Percentiles rank a stretch among this genome's conserved stretches.
Conservation (phyloP, 169 alveolate species). For the Plasmodium billcollinsi region DNA sequence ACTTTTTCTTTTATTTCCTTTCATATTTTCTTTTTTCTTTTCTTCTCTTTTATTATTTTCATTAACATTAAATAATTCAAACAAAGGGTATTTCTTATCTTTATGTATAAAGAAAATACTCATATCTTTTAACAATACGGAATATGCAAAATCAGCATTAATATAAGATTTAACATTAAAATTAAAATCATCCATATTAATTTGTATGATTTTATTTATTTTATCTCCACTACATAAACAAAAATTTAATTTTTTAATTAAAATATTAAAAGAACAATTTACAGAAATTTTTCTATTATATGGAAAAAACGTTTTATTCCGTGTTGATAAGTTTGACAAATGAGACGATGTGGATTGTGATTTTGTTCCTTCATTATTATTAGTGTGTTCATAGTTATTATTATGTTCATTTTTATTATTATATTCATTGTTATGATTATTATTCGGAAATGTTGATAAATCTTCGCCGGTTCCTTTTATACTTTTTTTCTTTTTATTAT, state of each 20-base stretch:
- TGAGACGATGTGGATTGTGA: too few species aligned
- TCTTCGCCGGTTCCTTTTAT: neutral
- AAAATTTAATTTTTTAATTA: slow-evolving; percentile 8
- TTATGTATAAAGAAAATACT: slow-evolving; percentile 13
- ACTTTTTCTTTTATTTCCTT: slow-evolving; percentile 27
- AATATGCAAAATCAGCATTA: slow-evolving; percentile 46
- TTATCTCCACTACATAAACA: slow-evolving; percentile 14
- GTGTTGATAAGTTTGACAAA: neutral
- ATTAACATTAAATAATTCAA: slow-evolving; percentile 9
- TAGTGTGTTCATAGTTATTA: too few species aligned
- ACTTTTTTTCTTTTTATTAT: neutral
- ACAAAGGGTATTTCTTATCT: slow-evolving; percentile 43
- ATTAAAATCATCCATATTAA: slow-evolving; percentile 11
- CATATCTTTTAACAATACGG: slow-evolving; percentile 19
- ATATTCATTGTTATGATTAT: too few species aligned
- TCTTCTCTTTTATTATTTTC: slow-evolving; percentile 2
- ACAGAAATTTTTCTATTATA: slow-evolving; percentile 8
- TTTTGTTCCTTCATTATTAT: too few species aligned
- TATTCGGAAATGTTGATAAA: neutral
- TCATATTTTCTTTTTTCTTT: slow-evolving; percentile 2
- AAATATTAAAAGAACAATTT: neutral
- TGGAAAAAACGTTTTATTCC: neutral
- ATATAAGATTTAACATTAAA: slow-evolving; percentile 19
- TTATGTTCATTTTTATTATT: too few species aligned
- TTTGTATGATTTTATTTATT: slow-evolving; percentile 19